Conservation (phyloP, 2,329 filamentous ascomycete species). For the Pleomassaria siparia region DNA sequence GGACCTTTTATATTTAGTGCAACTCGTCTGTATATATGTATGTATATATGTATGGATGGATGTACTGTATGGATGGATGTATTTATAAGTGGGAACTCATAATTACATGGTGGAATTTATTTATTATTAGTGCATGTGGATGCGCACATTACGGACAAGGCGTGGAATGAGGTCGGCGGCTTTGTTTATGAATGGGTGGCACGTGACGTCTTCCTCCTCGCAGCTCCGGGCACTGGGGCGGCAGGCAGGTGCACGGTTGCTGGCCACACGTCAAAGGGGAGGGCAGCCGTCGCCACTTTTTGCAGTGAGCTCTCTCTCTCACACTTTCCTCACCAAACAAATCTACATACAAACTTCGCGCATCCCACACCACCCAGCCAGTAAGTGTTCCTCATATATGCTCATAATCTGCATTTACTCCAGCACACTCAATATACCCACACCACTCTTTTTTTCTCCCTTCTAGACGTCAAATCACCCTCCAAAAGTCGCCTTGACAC, state of each 20-base stretch:
- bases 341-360: slow-evolving; percentile 23
- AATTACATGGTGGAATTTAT: too few species aligned
- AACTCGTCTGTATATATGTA: too few species aligned
- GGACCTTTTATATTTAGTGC: too few species aligned
- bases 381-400: slow-evolving; percentile 33
- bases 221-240: too few species aligned
- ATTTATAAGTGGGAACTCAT: too few species aligned
- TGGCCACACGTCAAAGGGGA: too few species aligned
- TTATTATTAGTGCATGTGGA: too few species aligned
- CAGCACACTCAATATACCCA: slow-evolving; percentile 20
- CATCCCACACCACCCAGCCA: slow-evolving; percentile 31
- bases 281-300: slow-evolving; percentile 13
- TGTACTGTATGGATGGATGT: too few species aligned
- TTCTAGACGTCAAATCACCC: slow-evolving; percentile 35
- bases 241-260: too few species aligned
- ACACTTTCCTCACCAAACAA: slow-evolving; percentile 12
- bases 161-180: not conserved
- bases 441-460: slow-evolving; percentile 28
- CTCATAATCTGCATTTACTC: not conserved
- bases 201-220: not conserved
- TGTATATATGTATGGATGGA: too few species aligned
- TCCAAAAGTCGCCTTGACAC: slow-evolving; percentile 23
- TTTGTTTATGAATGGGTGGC: not conserved
- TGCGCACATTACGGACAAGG: not conserved
- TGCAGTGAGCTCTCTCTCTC: slow-evolving; percentile 3